These are phyloP conservation scores for Ceratocystis papillata DNA, from an alignment of 2,329 filamentous ascomycete species.

Conservation along the genomic window DNA sequence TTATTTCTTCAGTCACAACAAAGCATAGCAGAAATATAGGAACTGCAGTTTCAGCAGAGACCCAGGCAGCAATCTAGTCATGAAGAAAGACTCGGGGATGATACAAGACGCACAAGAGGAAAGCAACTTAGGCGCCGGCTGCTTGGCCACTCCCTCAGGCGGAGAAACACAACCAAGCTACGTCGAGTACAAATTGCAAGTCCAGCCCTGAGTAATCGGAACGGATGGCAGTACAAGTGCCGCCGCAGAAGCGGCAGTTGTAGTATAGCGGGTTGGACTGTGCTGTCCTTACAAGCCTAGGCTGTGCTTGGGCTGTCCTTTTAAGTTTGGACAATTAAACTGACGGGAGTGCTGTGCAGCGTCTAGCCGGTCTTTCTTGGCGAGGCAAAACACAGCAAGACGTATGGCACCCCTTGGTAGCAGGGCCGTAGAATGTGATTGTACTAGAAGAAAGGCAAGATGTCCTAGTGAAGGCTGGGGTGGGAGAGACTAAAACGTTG, in stretches of 20 bases:
- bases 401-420: too few relatives aligned
- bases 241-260: not conserved
- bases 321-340: too few relatives aligned
- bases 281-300: not conserved
- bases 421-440: not conserved
- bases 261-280: too few relatives aligned
- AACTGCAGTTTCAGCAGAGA: not conserved
- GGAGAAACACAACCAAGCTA: not conserved
- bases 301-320: too few relatives aligned
- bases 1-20: not conserved
- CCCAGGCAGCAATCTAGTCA: not conserved
- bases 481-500: not conserved
- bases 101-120: not conserved
- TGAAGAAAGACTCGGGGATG: not conserved
- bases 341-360: too few relatives aligned
- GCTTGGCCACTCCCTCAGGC: not conserved
- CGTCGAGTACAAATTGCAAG: slow-evolving; percentile 1
- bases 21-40: not conserved
- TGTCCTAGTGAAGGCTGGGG: not conserved
- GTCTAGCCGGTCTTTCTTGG: too few relatives aligned
- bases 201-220: not conserved
- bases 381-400: too few relatives aligned
- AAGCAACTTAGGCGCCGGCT: not conserved
- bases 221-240: not conserved
- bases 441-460: not conserved